Base-by-base conservation (phyloP, 495 filamentous ascomycete species). In the Cercophora sp. region DNA sequence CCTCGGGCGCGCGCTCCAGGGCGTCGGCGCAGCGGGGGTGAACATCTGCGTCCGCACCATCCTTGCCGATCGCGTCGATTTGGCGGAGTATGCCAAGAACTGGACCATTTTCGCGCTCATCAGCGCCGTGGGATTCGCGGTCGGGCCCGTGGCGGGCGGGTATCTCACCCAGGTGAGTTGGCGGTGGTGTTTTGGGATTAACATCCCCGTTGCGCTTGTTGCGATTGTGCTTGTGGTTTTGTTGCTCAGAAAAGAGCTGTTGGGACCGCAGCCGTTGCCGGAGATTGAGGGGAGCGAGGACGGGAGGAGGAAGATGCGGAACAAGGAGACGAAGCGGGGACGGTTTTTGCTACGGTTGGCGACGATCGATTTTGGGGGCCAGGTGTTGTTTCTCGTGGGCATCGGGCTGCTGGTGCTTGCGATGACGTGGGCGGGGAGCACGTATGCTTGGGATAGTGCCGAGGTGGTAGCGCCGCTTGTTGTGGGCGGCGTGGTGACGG, bases 151-250 rank as follows among this genome's bases (percentile, higher is more conserved):
- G 15, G 67, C 80, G 16, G 81, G 81, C 10, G 64, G 64, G 5
- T 64, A 60, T 34, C 57, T 75, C 15, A 68, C 72, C 8, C 29
- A 70, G 42, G 66, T 63, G 1, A 77, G 65, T 26, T 84, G 81
- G 79, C 61, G 81, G 22, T 84, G 79, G 69, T 81, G 78, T 56
- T 85, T 85, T 57, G 77, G 71, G 8, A 74, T 85, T 27, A 75
- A 78, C 19, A 64, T 83, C 4, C 76, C 77, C 6, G 70, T 84
- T 36, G 67, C 64, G 4, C 60, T 64, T 18, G 49, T 71, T 8
- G 69, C 66, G 8, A 52, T 75, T 13, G 37, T 71, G 34, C n/a
- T 72, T 11, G 61, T 71, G 18, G 67, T 71, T 41, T 62, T 74
- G 51, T 48, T 78, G 46, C 60, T 80, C 27, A 61, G 71, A 9